These are phyloP conservation scores for Monocercomonoides exilis DNA, from an alignment of 78 protist genomes.

Conservation along the genomic window DNA sequence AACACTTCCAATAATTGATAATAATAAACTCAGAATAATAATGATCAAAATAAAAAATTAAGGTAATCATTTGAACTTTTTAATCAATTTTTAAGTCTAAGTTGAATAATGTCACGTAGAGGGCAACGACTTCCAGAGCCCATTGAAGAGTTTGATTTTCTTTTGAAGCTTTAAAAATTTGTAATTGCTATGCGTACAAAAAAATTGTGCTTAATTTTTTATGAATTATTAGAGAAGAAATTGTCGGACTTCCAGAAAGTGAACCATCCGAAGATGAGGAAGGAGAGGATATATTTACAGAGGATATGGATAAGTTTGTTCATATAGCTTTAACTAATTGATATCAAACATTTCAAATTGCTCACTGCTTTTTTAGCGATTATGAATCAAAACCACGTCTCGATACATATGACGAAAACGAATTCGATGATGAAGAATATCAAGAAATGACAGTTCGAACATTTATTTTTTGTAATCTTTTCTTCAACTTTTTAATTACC, in stretches of 20 bases:
- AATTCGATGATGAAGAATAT: background rate
- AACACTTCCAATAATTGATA: too few species aligned
- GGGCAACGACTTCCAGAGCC: too few species aligned
- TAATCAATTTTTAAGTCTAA: too few species aligned
- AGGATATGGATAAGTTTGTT: background rate
- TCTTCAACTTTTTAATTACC: background rate
- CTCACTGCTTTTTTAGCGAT: background rate
- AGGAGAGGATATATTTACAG: conserved; percentile 6
- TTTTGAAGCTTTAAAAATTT: too few species aligned
- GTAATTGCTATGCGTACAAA: too few species aligned
- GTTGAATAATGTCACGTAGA: too few species aligned
- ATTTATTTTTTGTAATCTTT: background rate
- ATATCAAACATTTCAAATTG: background rate
- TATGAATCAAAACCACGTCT: background rate
- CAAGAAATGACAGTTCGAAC: background rate
- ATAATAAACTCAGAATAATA: too few species aligned
- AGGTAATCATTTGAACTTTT: too few species aligned
- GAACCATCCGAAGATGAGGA: background rate
- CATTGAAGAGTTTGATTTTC: too few species aligned
- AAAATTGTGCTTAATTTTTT: too few species aligned
- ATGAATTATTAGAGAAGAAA: background rate
- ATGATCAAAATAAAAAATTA: too few species aligned
- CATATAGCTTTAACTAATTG: background rate
- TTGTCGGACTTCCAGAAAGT: background rate
- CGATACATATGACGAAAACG: background rate